These are phyloP conservation scores for Metschnikowia matae DNA, from an alignment of 805 yeast genomes.

Conservation along the genomic window DNA sequence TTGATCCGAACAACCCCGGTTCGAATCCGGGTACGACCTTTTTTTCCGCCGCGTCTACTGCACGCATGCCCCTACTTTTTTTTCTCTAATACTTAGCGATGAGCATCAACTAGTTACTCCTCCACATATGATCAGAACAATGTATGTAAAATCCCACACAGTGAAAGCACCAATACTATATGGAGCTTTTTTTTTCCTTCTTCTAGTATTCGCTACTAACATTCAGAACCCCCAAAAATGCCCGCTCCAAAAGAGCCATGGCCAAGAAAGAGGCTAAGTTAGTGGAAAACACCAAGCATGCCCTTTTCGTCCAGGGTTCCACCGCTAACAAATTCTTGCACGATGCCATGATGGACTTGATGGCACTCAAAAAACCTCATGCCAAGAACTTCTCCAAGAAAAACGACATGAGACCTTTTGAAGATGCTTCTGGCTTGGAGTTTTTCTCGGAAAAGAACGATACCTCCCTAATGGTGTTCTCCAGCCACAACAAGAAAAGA, in stretches of 20 bases:
- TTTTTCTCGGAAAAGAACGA: slow-evolving; percentile 96
- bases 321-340: slow-evolving; percentile 75
- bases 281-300: slow-evolving; percentile 84
- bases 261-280: slow-evolving; percentile 85
- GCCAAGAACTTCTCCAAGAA: slow-evolving; percentile 83
- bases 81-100: slow-evolving; percentile 8
- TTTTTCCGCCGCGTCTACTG: slow-evolving; percentile 14
- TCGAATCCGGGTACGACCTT: slow-evolving; percentile 81
- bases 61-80: background rate
- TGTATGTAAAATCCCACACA: slow-evolving; percentile 23
- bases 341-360: slow-evolving; percentile 83
- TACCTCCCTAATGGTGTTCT: slow-evolving; percentile 73
- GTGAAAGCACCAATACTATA: background rate
- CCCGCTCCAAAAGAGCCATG: slow-evolving; percentile 91
- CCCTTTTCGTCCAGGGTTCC: slow-evolving; percentile 87
- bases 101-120: slow-evolving; percentile 11
- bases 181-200: background rate
- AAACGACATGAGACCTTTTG: slow-evolving; percentile 89
- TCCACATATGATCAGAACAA: slow-evolving; percentile 32
- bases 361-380: slow-evolving; percentile 88
- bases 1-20: slow-evolving; percentile 81
- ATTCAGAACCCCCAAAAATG: slow-evolving; percentile 78
- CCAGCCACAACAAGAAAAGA: slow-evolving; percentile 82
- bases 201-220: slow-evolving; percentile 13
- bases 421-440: slow-evolving; percentile 79